Percentiles rank a stretch among this genome's conserved stretches.
Evolutionary conservation across 257 asterid genomes (phyloP).

Genomic region (Salvia hispanica): DNA sequence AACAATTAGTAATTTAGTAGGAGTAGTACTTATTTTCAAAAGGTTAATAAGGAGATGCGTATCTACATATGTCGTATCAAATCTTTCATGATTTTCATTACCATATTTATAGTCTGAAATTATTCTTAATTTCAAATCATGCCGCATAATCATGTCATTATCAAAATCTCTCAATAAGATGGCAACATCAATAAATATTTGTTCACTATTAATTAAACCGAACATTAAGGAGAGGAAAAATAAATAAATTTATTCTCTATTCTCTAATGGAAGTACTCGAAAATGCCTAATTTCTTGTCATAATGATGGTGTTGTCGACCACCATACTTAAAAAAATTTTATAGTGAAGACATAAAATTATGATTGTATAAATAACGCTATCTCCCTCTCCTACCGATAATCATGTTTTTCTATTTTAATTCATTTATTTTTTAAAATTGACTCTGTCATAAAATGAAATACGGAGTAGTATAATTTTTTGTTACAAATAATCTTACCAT

Average conservation of each 20-base stretch:
- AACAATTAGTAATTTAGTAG: background rate
- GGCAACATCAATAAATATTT: background rate
- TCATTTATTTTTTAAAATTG: too few species aligned
- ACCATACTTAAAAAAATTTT: slow-evolving; percentile 19
- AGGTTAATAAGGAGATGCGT: slow-evolving; percentile 22
- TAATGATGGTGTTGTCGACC: slow-evolving; percentile 31
- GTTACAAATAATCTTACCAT: background rate
- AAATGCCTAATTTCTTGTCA: slow-evolving; percentile 12
- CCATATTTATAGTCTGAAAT: slow-evolving; percentile 9
- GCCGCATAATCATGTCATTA: slow-evolving; percentile 15
- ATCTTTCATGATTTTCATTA: slow-evolving; percentile 30
- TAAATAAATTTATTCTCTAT: background rate
- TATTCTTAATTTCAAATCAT: background rate
- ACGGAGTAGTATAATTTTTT: too few species aligned
- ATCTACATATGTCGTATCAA: slow-evolving; percentile 26
- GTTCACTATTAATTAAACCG: background rate
- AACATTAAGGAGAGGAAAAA: too few species aligned
- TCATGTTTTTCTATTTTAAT: too few species aligned
- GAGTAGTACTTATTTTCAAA: background rate
- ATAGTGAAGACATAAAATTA: slow-evolving; percentile 20
- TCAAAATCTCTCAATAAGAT: background rate
- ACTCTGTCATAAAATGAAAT: too few species aligned
- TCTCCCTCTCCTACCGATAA: too few species aligned
- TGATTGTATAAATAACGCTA: background rate
- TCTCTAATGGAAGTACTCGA: slow-evolving; percentile 2